These are phyloP conservation scores for Solanum infundibuliforme DNA, from an alignment of 257 asterid species.

Conservation along the genomic window DNA sequence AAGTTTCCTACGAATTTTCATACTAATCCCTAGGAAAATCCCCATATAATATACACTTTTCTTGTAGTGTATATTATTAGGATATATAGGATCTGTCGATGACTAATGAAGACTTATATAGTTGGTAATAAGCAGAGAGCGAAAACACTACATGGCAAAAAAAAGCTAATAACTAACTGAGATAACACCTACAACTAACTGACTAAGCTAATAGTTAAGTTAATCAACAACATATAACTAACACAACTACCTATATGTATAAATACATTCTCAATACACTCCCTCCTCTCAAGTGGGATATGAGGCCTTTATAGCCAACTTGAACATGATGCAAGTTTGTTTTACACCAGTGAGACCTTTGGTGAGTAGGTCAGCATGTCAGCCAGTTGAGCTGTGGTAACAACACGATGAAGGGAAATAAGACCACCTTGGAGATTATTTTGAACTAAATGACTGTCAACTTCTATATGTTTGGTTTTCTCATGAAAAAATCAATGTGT, in stretches of 20 bases:
- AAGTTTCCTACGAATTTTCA: too few relatives aligned
- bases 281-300: not conserved
- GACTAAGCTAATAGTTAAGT: not conserved
- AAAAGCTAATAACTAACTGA: not conserved
- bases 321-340: not conserved
- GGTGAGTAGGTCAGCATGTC: too few relatives aligned
- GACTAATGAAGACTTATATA: too few relatives aligned
- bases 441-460: too few relatives aligned
- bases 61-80: too few relatives aligned
- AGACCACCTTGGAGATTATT: not conserved
- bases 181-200: not conserved
- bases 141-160: too few relatives aligned
- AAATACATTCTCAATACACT: too few relatives aligned
- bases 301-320: not conserved
- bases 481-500: not conserved
- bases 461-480: too few relatives aligned
- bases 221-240: not conserved
- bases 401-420: not conserved
- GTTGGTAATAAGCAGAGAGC: too few relatives aligned
- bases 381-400: not conserved
- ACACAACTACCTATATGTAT: not conserved
- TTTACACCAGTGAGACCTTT: not conserved
- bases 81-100: too few relatives aligned
- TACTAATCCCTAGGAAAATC: too few relatives aligned
- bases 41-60: too few relatives aligned